Percentiles rank a stretch among this genome's conserved stretches.
Evolutionary conservation across 352 stramenopile genomes (phyloP).

Genomic region (Pythium phragmiticola): DNA sequence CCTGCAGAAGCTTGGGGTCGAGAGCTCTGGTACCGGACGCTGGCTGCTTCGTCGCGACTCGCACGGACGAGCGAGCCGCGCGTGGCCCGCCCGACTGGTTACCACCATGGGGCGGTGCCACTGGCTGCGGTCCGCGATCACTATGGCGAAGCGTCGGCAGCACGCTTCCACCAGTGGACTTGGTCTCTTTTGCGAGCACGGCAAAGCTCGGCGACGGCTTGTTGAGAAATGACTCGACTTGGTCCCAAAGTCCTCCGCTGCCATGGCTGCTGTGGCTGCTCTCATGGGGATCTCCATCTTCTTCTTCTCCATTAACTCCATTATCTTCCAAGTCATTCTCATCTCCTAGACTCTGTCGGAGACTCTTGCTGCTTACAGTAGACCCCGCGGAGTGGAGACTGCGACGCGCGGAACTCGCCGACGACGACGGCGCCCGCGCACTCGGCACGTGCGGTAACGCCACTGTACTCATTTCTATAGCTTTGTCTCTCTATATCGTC

Average conservation of each 20-base stretch:
- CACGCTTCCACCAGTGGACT: slow-evolving; percentile 23
- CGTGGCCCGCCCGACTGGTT: slow-evolving; percentile 14
- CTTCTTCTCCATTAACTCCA: slow-evolving; percentile 22
- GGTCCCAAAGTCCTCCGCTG: slow-evolving; percentile 50
- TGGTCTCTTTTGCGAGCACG: slow-evolving; percentile 36
- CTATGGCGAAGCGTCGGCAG: slow-evolving; percentile 41
- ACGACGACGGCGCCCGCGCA: slow-evolving; percentile 40
- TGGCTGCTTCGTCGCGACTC: slow-evolving; percentile 4
- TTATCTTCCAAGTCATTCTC: slow-evolving; percentile 19
- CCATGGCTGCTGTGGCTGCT: slow-evolving; percentile 22
- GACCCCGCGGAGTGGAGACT: slow-evolving; percentile 49
- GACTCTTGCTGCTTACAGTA: slow-evolving; percentile 34
- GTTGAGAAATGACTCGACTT: slow-evolving; percentile 78
- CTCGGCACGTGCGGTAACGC: slow-evolving; percentile 54
- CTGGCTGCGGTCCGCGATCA: slow-evolving; percentile 6
- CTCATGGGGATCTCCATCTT: slow-evolving; percentile 46
- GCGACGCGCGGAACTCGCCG: slow-evolving; percentile 38
- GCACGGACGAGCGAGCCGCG: slow-evolving; percentile 22
- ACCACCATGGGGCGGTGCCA: slow-evolving; percentile 8
- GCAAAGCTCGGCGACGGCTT: slow-evolving; percentile 61
- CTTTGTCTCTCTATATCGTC: slow-evolving; percentile 5
- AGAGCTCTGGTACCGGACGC: slow-evolving; percentile 33
- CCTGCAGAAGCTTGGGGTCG: slow-evolving; percentile 63
- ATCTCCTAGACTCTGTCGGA: slow-evolving; percentile 10
- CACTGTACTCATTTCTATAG: slow-evolving; percentile 40